Evolutionary conservation across 1,139 yeast genomes (phyloP).

Genomic region (Scheffersomyces lignicola): DNA sequence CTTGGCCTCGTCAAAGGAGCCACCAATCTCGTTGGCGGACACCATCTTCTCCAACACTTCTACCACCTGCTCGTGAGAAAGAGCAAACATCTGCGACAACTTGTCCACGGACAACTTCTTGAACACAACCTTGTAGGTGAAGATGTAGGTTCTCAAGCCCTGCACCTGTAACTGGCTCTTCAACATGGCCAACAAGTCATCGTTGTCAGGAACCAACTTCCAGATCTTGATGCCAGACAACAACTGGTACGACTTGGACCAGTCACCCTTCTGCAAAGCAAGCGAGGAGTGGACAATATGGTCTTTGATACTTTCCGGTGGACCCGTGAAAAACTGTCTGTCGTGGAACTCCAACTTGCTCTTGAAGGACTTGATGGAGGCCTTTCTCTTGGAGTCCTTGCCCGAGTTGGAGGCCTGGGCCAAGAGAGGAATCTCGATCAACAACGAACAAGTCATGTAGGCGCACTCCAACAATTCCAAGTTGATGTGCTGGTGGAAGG

Average conservation of each 20-base stretch:
- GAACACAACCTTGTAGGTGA: constrained; percentile 78
- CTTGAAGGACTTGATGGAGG: constrained; percentile 81
- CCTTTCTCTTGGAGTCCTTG: constrained; percentile 58
- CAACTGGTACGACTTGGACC: constrained; percentile 76
- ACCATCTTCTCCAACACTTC: constrained; percentile 75
- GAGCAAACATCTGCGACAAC: constrained; percentile 66
- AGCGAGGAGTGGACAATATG: constrained; percentile 92
- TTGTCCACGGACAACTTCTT: constrained; percentile 70
- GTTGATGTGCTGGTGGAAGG: constrained; percentile 98
- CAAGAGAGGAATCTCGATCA: constrained; percentile 90
- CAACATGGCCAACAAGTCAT: constrained; percentile 66
- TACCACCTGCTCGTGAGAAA: constrained; percentile 55
- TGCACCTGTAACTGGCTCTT: constrained; percentile 79
- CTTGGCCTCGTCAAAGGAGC: constrained; percentile 57
- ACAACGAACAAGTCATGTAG: constrained; percentile 84
- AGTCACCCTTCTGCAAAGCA: constrained; percentile 85
- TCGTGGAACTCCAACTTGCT: constrained; percentile 91
- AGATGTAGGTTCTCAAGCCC: constrained; percentile 87
- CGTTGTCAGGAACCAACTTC: constrained; percentile 76
- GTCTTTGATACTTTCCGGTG: constrained; percentile 96
- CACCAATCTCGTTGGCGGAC: constrained; percentile 72
- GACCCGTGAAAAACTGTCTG: constrained; percentile 94
- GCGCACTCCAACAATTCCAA: constrained; percentile 93
- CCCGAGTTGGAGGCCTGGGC: constrained; percentile 47
- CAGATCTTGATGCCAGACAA: constrained; percentile 82